Evolutionary conservation across 2,329 filamentous ascomycete genomes (phyloP).

Genomic region (Sclerotinia subarctica): DNA sequence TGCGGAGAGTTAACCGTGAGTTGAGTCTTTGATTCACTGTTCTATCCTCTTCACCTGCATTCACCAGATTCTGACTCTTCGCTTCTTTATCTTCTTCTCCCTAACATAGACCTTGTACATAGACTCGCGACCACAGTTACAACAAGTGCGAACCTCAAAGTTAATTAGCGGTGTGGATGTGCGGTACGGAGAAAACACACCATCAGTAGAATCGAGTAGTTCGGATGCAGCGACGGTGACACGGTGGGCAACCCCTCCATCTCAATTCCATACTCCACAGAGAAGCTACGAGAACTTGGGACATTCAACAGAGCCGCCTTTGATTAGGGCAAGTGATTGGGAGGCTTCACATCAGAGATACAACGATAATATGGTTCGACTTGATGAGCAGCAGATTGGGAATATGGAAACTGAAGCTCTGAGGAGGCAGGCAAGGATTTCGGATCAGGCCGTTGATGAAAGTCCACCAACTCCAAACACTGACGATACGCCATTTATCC

Average conservation of each 20-base stretch:
- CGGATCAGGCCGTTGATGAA: constrained; percentile 24
- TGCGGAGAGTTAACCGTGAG: constrained; percentile 33
- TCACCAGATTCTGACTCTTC: background rate
- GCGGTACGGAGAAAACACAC: constrained; percentile 26
- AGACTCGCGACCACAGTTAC: constrained; percentile 32
- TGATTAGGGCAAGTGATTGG: background rate
- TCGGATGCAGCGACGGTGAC: constrained; percentile 33
- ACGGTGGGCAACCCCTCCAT: constrained; percentile 33
- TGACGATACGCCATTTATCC: constrained; percentile 84
- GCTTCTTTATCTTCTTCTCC: constrained; percentile 20
- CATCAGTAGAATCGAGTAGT: constrained; percentile 31
- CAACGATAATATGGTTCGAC: constrained; percentile 27
- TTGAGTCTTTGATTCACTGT: constrained; percentile 2
- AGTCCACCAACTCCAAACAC: constrained; percentile 50
- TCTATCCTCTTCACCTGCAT: background rate
- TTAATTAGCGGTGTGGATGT: constrained; percentile 28
- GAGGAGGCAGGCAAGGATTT: constrained; percentile 27
- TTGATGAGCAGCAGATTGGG: constrained; percentile 35
- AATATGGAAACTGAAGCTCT: constrained; percentile 29
- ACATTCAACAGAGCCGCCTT: constrained; percentile 21
- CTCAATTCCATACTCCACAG: constrained; percentile 11
- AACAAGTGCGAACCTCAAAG: constrained; percentile 27
- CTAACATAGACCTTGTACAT: constrained; percentile 23
- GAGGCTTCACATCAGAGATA: constrained; percentile 4
- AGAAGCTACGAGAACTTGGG: constrained; percentile 5